phyloP scores from a whole-genome alignment of 2,329 filamentous ascomycete species.

The Calonectria multiphialidica region DNA sequence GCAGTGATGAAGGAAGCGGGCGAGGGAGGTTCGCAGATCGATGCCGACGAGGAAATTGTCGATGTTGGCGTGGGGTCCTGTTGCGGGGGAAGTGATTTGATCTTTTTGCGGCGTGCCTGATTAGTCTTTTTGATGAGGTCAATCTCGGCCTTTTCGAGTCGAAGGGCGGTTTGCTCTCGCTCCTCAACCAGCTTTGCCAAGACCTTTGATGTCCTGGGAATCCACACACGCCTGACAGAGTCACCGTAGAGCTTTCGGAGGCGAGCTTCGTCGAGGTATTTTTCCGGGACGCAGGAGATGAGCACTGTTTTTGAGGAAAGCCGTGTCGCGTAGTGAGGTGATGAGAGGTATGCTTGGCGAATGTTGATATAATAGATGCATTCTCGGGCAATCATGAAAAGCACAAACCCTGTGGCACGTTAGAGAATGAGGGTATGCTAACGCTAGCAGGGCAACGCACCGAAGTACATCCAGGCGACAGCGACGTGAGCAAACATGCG shows the following conservation, averaged over 20 bases:
- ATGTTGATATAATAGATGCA: conserved; percentile 93
- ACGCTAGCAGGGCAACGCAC: conserved; percentile 28
- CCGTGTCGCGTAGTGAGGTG: conserved; percentile 84
- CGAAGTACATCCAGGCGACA: conserved; percentile 82
- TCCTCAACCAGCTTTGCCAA: conserved; percentile 86
- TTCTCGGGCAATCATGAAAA: conserved; percentile 90
- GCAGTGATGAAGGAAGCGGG: conserved; percentile 27
- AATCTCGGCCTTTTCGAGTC: conserved; percentile 88
- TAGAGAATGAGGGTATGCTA: neutral
- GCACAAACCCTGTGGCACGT: conserved; percentile 75
- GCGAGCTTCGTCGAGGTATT: conserved; percentile 82
- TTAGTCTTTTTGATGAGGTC: conserved; percentile 86
- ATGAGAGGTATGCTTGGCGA: conserved; percentile 91
- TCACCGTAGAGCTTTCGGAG: conserved; percentile 86
- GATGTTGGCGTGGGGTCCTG: neutral
- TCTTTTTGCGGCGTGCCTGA: conserved; percentile 72
- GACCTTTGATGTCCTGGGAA: conserved; percentile 81
- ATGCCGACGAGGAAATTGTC: conserved; percentile 21
- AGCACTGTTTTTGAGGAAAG: conserved; percentile 93
- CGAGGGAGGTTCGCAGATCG: conserved; percentile 26
- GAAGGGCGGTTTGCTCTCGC: conserved; percentile 82
- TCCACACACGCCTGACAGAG: conserved; percentile 86
- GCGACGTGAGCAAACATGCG: conserved; percentile 87
- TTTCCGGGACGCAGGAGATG: conserved; percentile 84
- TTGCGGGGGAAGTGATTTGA: conserved; percentile 8